phyloP scores from a whole-genome alignment of 441 rosid species.

The Bocquillonia castaneifolia region DNA sequence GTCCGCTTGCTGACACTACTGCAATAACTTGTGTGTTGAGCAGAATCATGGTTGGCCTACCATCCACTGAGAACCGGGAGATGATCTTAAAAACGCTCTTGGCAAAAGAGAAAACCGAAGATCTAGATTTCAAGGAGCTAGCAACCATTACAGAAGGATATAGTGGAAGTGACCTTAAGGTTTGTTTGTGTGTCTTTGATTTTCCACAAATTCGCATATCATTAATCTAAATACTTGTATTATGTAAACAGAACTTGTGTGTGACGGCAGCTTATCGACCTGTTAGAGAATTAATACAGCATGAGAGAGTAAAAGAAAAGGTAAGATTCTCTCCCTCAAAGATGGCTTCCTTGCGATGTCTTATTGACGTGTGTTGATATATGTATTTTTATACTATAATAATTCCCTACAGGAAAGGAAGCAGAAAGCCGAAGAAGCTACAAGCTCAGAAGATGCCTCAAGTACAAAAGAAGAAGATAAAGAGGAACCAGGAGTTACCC shows the following conservation, averaged over 20 bases:
- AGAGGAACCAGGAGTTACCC: conserved; percentile 50
- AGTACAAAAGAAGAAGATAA: conserved; percentile 44
- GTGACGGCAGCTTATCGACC: conserved; percentile 93
- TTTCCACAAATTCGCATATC: neutral
- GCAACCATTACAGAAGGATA: conserved; percentile 87
- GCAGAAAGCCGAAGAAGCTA: conserved; percentile 50
- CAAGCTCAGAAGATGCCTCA: conserved; percentile 43
- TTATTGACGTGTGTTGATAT: neutral
- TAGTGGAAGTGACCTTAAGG: conserved; percentile 97
- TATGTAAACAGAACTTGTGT: conserved; percentile 73
- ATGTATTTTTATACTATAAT: neutral
- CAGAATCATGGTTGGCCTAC: conserved; percentile 96
- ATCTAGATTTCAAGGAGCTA: conserved; percentile 78
- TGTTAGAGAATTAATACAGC: conserved; percentile 78
- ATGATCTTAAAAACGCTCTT: conserved; percentile 76
- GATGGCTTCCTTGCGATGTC: neutral
- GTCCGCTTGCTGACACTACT: neutral
- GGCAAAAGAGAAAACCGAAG: conserved; percentile 71
- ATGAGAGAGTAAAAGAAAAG: conserved; percentile 69
- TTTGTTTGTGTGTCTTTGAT: conserved; percentile 30
- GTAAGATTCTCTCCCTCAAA: conserved; percentile 30
- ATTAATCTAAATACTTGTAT: conserved; percentile 1
- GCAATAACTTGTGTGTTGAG: conserved; percentile 13
- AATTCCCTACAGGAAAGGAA: conserved; percentile 39
- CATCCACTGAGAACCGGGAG: conserved; percentile 74